Percentiles rank a stretch among this genome's conserved stretches.
These are phyloP conservation scores for Ceratobasidium sp. DNA, from an alignment of 1,284 basidiomycete genomes.

Conservation along the genomic window DNA sequence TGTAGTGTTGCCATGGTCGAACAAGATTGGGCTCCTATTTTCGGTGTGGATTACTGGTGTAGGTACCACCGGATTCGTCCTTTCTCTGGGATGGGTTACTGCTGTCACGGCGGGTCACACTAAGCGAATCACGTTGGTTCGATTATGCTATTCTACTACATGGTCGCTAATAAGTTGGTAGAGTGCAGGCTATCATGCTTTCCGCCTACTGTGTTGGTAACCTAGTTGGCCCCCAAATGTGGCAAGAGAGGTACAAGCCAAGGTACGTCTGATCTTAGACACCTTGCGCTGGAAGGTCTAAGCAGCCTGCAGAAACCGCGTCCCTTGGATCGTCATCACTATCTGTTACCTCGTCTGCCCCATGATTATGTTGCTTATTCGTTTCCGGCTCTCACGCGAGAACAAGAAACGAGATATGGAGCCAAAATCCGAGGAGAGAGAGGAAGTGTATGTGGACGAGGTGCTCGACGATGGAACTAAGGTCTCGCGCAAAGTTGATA, in stretches of 20 bases:
- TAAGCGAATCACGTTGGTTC: slow-evolving; percentile 39
- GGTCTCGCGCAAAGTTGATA: slow-evolving; percentile 46
- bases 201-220: slow-evolving; percentile 45
- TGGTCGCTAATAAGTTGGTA: background rate
- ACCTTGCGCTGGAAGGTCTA: background rate
- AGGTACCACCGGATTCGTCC: slow-evolving; percentile 53
- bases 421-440: slow-evolving; percentile 49
- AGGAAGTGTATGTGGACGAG: slow-evolving; percentile 54
- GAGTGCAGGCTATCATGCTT: slow-evolving; percentile 44
- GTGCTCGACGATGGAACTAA: slow-evolving; percentile 50
- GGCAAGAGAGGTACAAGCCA: slow-evolving; percentile 41
- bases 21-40: slow-evolving; percentile 42
- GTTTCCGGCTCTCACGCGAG: slow-evolving; percentile 51
- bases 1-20: slow-evolving; percentile 41
- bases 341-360: slow-evolving; percentile 43
- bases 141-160: background rate
- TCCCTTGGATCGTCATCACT: slow-evolving; percentile 44
- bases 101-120: slow-evolving; percentile 44
- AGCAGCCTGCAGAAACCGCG: slow-evolving; percentile 28
- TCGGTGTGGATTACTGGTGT: slow-evolving; percentile 45
- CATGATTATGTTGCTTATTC: slow-evolving; percentile 51
- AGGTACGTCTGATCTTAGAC: slow-evolving; percentile 4
- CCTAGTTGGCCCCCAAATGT: slow-evolving; percentile 44
- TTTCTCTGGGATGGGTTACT: slow-evolving; percentile 57
- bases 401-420: slow-evolving; percentile 54